phyloP scores from a whole-genome alignment of 2,329 filamentous ascomycete genomes.

The Dryadomyces quercus-mongolicae region DNA sequence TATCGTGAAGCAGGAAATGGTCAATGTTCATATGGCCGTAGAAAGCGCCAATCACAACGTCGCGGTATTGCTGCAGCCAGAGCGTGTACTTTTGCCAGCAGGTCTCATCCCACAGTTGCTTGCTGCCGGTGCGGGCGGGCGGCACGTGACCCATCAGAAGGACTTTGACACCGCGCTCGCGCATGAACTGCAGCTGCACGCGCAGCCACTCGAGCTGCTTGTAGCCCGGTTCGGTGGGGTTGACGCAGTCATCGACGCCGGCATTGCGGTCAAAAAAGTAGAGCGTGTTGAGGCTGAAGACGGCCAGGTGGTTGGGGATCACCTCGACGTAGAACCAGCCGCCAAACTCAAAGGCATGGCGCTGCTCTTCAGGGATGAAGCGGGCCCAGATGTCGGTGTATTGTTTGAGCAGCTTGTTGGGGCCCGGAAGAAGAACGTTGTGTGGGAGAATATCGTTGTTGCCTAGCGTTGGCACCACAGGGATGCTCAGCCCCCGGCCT shows the following conservation, averaged over 20 bases:
- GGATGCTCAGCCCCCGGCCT: conserved; percentile 53
- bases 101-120: conserved; percentile 86
- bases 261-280: conserved; percentile 93
- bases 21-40: conserved; percentile 99
- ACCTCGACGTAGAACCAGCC: conserved; percentile 95
- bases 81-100: conserved; percentile 97
- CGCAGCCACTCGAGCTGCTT: conserved; percentile 95
- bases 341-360: conserved; percentile 80
- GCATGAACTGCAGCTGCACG: conserved; percentile 73
- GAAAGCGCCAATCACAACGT: conserved; percentile 67
- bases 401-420: conserved; percentile 71
- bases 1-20: conserved; percentile 89
- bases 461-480: conserved; percentile 80
- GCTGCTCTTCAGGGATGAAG: conserved; percentile 87
- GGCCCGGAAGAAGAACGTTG: conserved; percentile 79
- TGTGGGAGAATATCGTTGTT: conserved; percentile 98
- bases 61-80: conserved; percentile 82
- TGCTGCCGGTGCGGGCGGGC: conserved; percentile 72
- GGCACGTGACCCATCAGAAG: conserved; percentile 92
- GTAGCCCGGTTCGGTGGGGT: conserved; percentile 72
- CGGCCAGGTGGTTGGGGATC: conserved; percentile 70
- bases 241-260: conserved; percentile 79
- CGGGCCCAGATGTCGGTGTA: conserved; percentile 70
- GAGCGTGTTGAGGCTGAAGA: conserved; percentile 91
- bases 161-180: conserved; percentile 78